Base-by-base conservation (phyloP, 768 basidiomycete species). In the Phanerochaete carnosa region DNA sequence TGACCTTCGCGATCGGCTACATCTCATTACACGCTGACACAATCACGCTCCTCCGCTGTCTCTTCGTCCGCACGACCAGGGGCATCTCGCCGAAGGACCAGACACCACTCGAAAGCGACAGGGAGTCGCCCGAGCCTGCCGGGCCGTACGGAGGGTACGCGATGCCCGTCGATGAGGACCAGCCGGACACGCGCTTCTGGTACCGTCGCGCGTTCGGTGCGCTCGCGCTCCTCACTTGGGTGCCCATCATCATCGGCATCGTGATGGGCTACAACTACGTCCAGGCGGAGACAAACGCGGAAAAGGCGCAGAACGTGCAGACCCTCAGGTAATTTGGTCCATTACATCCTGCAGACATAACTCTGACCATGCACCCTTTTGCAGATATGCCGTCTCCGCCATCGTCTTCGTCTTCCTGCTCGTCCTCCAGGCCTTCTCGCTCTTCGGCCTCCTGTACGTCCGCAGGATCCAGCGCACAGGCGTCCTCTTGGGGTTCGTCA, bases 191-290 rank as follows among this genome's bases (percentile, higher is more conserved):
- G 16, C 57, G 62, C 11, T 55, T 55, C 37, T 63, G 62, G 62
- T 63, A 59, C 37, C 29, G 62, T 11, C 62, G 58, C 25, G 56
- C 56, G 3, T 57, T 55, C 39, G 57, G 57, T 19, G 45, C 16
- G 12, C 23, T 55, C 19, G 26, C 45, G 30, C 30, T 63, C 12
- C 7, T 22, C 25, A 25, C 22, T 8, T 60, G 39, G 46, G 29
- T 52, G 15, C 53, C 62, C 5, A n/a, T 59, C 22, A 51, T 63
- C 52, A 11, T 55, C 7, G 58, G 62, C 37, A 55, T 39, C 43
- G 37, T 63, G 33, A 25, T 50, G 23, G 62, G 62, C n/a, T 33
- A 55, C 43, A 47, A 45, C 39, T 63, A 63, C 32, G 45, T 46
- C 43, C 45, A 55, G 13, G 62, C 58, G 2, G 58, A 59, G 37